These are phyloP conservation scores for Diaporthe velutina DNA, from an alignment of 2,329 filamentous ascomycete genomes.

Conservation along the genomic window DNA sequence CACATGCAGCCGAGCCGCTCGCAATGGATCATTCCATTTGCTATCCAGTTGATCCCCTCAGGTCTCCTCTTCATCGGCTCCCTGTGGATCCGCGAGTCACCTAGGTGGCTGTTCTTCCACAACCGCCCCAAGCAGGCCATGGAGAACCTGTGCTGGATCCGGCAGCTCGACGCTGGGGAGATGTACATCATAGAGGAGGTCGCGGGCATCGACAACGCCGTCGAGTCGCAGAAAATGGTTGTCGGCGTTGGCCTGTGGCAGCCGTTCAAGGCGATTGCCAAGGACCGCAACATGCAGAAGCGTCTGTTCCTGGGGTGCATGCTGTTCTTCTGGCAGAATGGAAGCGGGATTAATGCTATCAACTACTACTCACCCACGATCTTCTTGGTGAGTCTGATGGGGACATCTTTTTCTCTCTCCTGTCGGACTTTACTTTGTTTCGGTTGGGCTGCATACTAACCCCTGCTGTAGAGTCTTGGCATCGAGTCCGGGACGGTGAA, in stretches of 20 bases:
- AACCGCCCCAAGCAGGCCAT: conserved; percentile 71
- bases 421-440: neutral
- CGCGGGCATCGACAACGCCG: conserved; percentile 75
- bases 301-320: conserved; percentile 80
- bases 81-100: conserved; percentile 74
- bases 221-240: conserved; percentile 72
- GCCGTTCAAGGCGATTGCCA: conserved; percentile 70
- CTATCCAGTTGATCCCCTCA: conserved; percentile 75
- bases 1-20: conserved; percentile 59
- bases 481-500: conserved; percentile 60
- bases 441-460: neutral
- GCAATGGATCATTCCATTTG: conserved; percentile 76
- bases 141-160: conserved; percentile 73
- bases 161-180: conserved; percentile 67
- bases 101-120: conserved; percentile 77
- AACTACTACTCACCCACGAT: conserved; percentile 81
- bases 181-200: conserved; percentile 83
- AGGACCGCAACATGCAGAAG: conserved; percentile 71
- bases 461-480: conserved; percentile 55
- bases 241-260: conserved; percentile 82
- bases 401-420: neutral
- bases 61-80: conserved; percentile 71
- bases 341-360: conserved; percentile 81
- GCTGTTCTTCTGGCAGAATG: conserved; percentile 87
- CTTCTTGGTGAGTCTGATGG: conserved; percentile 55